A percentile compares a stretch with the other conserved stretches of the same genome.
Conservation (phyloP, 208 protist genomes). For the Herpetomonas tarakana region DNA sequence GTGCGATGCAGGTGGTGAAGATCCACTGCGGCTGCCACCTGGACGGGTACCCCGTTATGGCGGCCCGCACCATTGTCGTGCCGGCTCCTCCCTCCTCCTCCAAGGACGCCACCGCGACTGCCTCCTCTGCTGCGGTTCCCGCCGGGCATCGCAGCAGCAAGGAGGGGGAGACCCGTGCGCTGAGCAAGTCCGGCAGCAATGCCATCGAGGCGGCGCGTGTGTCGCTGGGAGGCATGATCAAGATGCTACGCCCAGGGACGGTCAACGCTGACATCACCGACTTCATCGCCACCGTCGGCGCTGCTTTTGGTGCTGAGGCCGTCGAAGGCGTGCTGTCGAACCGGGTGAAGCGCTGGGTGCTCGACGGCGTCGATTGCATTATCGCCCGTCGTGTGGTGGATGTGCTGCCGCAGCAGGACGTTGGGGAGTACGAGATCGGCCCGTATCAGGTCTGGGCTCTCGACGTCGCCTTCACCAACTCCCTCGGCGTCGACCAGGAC, state of each 20-base stretch:
- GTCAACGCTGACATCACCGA: constrained; percentile 93
- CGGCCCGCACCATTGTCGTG: constrained; percentile 93
- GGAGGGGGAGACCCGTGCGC: neutral
- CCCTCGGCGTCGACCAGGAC: constrained; percentile 16
- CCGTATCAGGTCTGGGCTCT: constrained; percentile 84
- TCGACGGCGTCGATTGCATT: constrained; percentile 96
- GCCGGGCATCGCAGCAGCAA: neutral
- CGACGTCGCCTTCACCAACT: constrained; percentile 87
- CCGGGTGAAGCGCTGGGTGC: constrained; percentile 95
- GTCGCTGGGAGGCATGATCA: constrained; percentile 87
- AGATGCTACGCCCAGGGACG: constrained; percentile 64
- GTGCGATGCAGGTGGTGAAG: constrained; percentile 96
- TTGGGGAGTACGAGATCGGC: constrained; percentile 78
- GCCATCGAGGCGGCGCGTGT: constrained; percentile 94
- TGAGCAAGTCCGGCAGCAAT: constrained; percentile 63
- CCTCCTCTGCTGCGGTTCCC: constrained; percentile 1
- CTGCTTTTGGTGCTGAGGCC: constrained; percentile 86
- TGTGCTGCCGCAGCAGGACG: constrained; percentile 86
- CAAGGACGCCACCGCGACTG: constrained; percentile 1
- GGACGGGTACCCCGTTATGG: constrained; percentile 96
- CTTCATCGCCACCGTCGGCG: constrained; percentile 89
- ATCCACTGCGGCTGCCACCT: constrained; percentile 97
- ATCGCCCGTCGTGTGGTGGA: constrained; percentile 79
- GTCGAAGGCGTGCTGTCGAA: constrained; percentile 98
- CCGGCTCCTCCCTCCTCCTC: constrained; percentile 9